A percentile compares a stretch with the other conserved stretches of the same genome.
These are phyloP conservation scores for Suhomyces chickasaworum DNA, from an alignment of 1,139 yeast genomes.

Conservation along the genomic window DNA sequence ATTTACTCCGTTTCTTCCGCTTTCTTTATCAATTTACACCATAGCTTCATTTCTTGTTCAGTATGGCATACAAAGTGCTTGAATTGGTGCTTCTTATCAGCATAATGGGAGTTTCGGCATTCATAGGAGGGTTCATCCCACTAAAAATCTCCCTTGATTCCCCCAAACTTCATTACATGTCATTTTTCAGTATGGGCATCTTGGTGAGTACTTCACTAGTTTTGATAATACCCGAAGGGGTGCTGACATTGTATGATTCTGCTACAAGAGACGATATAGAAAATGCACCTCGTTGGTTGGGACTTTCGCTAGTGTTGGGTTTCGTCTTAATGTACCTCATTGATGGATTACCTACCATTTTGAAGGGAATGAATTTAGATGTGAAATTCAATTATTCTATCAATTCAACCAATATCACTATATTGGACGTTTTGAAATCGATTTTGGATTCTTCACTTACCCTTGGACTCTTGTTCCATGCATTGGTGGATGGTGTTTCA, in stretches of 20 bases:
- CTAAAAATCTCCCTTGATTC: conserved; percentile 24
- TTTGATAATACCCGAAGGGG: conserved; percentile 73
- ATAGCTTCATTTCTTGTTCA: too few species aligned
- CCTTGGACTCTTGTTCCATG: conserved; percentile 66
- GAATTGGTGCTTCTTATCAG: conserved; percentile 19
- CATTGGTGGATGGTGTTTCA: conserved; percentile 75
- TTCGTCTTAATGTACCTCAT: conserved; percentile 53
- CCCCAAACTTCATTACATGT: conserved; percentile 26
- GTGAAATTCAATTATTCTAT: conserved; percentile 11
- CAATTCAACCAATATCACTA: background rate
- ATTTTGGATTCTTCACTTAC: conserved; percentile 45
- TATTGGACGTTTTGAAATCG: conserved; percentile 19
- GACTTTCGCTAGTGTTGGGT: conserved; percentile 46
- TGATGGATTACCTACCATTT: conserved; percentile 34
- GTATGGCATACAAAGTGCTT: conserved; percentile 5
- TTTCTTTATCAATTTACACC: background rate
- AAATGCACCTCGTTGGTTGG: conserved; percentile 23
- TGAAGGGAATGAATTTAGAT: conserved; percentile 11
- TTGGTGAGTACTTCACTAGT: conserved; percentile 64
- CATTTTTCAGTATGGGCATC: conserved; percentile 63
- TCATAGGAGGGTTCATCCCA: conserved; percentile 38
- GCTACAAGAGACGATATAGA: conserved; percentile 23
- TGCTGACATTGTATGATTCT: conserved; percentile 47
- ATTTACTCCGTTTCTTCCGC: background rate
- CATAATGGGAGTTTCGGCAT: conserved; percentile 36